Evolutionary conservation across 2,329 filamentous ascomycete species (phyloP).

Genomic region (Sclerotinia minor): DNA sequence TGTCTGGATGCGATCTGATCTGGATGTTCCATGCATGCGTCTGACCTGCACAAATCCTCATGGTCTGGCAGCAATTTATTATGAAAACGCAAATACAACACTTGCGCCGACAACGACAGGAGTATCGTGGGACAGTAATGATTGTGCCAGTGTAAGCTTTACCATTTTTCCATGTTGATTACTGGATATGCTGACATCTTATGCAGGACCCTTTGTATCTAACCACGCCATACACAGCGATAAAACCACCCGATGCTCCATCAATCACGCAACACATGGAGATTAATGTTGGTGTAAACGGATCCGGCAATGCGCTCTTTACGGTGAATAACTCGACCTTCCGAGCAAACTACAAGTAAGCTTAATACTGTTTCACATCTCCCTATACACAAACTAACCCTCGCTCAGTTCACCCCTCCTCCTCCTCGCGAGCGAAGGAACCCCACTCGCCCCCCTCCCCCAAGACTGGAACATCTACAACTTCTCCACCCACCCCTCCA

Average conservation of each 20-base stretch:
- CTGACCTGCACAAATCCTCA: constrained; percentile 47
- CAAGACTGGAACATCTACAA: constrained; percentile 54
- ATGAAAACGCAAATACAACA: constrained; percentile 20
- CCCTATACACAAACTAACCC: not conserved
- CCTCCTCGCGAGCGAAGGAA: constrained; percentile 46
- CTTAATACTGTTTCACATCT: too few relatives aligned
- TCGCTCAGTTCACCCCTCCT: constrained; percentile 38
- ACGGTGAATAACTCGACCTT: constrained; percentile 22
- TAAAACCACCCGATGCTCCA: constrained; percentile 17
- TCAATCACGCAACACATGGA: constrained; percentile 23
- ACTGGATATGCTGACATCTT: not conserved
- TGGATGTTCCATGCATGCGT: constrained; percentile 48
- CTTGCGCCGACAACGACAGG: constrained; percentile 19
- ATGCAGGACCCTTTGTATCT: constrained; percentile 20
- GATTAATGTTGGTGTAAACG: constrained; percentile 18
- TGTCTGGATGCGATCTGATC: constrained; percentile 61
- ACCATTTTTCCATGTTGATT: not conserved
- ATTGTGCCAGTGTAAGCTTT: constrained; percentile 22
- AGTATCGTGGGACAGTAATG: constrained; percentile 22
- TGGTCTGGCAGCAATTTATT: constrained; percentile 56
- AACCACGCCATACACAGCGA: constrained; percentile 8
- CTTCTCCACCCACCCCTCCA: constrained; percentile 42
- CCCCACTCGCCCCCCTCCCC: constrained; percentile 49
- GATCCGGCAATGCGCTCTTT: constrained; percentile 17
- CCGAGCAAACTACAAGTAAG: constrained; percentile 23